Evolutionary conservation across 768 basidiomycete genomes (phyloP).

Genomic region (Multifurca ochricompacta): DNA sequence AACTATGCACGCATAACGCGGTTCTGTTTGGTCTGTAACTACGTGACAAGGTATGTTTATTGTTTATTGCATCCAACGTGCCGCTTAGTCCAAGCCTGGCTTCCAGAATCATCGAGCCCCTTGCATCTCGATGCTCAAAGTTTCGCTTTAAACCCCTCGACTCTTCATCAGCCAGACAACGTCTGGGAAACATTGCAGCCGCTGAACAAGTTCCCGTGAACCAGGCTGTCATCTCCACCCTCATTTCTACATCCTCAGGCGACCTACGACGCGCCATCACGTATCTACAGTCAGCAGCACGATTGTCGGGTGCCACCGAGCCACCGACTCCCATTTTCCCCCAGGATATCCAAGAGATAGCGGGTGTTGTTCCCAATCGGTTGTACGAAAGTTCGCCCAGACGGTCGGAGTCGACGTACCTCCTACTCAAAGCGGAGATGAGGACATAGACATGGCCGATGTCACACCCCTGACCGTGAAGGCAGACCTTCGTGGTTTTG

Average conservation of each 20-base stretch:
- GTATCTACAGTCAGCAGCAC: slow-evolving; percentile 91
- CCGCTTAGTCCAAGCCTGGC: neutral
- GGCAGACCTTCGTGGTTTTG: slow-evolving; percentile 39
- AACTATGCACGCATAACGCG: slow-evolving; percentile 95
- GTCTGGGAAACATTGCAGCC: slow-evolving; percentile 74
- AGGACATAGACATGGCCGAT: slow-evolving; percentile 40
- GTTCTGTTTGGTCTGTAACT: slow-evolving; percentile 98
- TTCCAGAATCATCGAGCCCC: slow-evolving; percentile 89
- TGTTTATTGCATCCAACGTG: neutral
- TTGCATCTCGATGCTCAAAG: slow-evolving; percentile 98
- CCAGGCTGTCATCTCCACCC: slow-evolving; percentile 53
- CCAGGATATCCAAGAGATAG: slow-evolving; percentile 88
- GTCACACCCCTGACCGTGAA: slow-evolving; percentile 21
- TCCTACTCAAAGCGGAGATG: slow-evolving; percentile 31
- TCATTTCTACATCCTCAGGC: slow-evolving; percentile 78
- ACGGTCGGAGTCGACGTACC: slow-evolving; percentile 64
- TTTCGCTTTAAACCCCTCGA: slow-evolving; percentile 96
- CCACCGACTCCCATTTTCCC: slow-evolving; percentile 71
- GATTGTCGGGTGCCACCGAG: slow-evolving; percentile 66
- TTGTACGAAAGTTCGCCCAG: slow-evolving; percentile 61
- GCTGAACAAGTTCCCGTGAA: slow-evolving; percentile 60
- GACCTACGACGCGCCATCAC: slow-evolving; percentile 97
- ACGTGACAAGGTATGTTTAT: slow-evolving; percentile 79
- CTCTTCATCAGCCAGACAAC: slow-evolving; percentile 57
- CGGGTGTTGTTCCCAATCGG: slow-evolving; percentile 82